Percentiles rank a stretch among this genome's conserved stretches.
Evolutionary conservation across 345 rosid species (phyloP).

Genomic region (Eucalyptus pauciflora): DNA sequence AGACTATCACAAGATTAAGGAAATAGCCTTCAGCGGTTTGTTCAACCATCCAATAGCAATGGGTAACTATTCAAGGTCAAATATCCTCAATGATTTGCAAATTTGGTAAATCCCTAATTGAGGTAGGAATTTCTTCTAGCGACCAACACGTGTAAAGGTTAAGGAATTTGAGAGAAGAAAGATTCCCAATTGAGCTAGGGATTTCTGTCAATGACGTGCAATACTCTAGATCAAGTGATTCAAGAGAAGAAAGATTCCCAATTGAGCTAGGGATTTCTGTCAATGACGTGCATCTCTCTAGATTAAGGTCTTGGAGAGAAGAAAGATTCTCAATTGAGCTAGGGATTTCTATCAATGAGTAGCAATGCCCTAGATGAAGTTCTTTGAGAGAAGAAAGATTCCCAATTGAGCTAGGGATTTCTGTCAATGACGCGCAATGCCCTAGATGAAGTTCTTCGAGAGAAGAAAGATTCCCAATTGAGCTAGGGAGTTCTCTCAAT

Average conservation of each 20-base stretch:
- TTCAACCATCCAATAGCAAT: background rate
- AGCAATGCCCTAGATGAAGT: no score
- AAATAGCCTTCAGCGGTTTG: background rate
- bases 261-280: no score
- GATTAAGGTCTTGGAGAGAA: no score
- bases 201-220: fast-evolving
- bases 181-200: no score
- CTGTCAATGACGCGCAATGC: fast-evolving
- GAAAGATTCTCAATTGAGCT: background rate
- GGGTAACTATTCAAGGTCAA: background rate
- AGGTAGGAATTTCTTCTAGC: background rate
- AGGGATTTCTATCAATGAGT: background rate
- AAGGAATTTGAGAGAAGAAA: no score
- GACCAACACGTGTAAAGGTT: no score
- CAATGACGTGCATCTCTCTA: no score
- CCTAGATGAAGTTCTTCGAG: fast-evolving
- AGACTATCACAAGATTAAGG: background rate
- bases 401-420: no score
- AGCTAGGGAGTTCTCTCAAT: no score
- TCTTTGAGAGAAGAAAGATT: no score
- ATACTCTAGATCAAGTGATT: fast-evolving
- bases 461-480: no score
- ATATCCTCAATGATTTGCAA: background rate
- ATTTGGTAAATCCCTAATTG: background rate
- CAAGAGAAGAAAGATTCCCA: no score